Conservation (phyloP, 176 grass and related monocot genomes). For the Avena sativa region DNA sequence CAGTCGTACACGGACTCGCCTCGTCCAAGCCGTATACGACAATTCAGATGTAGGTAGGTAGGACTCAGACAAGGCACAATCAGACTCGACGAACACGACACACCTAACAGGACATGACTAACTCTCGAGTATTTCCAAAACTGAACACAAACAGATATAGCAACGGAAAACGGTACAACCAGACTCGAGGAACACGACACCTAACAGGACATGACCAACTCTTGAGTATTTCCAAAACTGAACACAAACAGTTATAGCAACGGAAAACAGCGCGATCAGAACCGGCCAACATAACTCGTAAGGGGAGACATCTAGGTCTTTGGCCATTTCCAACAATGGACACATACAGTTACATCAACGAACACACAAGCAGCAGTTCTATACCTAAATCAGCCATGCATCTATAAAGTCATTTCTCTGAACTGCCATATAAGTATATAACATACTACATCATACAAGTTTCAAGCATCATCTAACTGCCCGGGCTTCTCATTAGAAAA, state of each 20-base stretch:
- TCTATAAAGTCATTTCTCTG: background rate
- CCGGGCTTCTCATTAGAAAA: background rate
- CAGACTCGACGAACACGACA: background rate
- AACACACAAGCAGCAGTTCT: background rate
- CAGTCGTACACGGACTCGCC: background rate
- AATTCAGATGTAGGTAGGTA: background rate
- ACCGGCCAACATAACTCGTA: background rate
- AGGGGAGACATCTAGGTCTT: background rate
- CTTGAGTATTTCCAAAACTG: no score
- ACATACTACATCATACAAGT: background rate
- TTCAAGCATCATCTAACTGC: background rate
- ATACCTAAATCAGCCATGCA: slow-evolving; percentile 9
- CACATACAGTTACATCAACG: background rate
- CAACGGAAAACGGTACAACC: no score
- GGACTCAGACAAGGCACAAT: background rate
- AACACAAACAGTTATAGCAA: no score
- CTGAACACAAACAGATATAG: background rate
- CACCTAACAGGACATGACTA: background rate
- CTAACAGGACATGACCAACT: no score
- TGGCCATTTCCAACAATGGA: background rate
- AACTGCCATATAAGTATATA: no score
- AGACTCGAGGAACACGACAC: no score
- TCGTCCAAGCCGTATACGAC: background rate
- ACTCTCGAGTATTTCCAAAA: background rate
- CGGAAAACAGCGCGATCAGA: no score